Evolutionary conservation across 371 early-diverging fungal species (phyloP), one percentile per base, ranked within the genome.

Genomic region (Quaeritorhiza haematococci): DNA sequence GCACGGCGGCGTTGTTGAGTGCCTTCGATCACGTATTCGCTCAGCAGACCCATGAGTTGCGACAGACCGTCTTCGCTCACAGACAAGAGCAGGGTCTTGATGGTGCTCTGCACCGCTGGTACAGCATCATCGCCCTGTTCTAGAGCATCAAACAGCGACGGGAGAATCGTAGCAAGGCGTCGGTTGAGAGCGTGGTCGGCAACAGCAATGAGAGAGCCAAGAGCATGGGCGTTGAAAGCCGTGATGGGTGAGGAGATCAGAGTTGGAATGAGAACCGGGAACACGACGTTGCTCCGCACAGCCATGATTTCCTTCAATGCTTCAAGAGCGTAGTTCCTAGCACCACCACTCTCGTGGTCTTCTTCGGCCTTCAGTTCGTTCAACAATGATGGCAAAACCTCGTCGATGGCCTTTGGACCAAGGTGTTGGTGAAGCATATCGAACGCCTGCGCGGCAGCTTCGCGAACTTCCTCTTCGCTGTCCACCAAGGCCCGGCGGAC

Each of bases 261-360:
- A 0, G 92, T 92, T 0, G 96, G 96, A 55, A 96, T 91, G 49
- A 96, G 77, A 28, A 93, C 92, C 23, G 98, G 98, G 88, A 97
- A 92, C 2, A 97, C 95, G 10, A 92, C 91, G 61, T 89, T 88
- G 60, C 92, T 88, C 15, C 93, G 88, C 21, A 96, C 92, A 33
- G 93, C 84, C 93, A 96, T 96, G 43, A 97, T 88, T 68, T 94
- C 93, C 73, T 93, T 93, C 55, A 97, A 79, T 33, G 93, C 98
- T 62, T 91, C 91, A 62, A 97, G 68, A 6, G 96, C 95, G 65
- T 85, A 84, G 27, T 74, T 74, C 41, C 32, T 50, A 8, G 30
- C 50, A 50, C 33, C 50, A 24, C 50, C 50, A 50, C 30, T 24
- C 28, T 50, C 15, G 80, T 78, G 24, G 7, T 35, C 46, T 28